These are phyloP conservation scores for Penicillium argentinense DNA, from an alignment of 495 filamentous ascomycete species.

Conservation along the genomic window DNA sequence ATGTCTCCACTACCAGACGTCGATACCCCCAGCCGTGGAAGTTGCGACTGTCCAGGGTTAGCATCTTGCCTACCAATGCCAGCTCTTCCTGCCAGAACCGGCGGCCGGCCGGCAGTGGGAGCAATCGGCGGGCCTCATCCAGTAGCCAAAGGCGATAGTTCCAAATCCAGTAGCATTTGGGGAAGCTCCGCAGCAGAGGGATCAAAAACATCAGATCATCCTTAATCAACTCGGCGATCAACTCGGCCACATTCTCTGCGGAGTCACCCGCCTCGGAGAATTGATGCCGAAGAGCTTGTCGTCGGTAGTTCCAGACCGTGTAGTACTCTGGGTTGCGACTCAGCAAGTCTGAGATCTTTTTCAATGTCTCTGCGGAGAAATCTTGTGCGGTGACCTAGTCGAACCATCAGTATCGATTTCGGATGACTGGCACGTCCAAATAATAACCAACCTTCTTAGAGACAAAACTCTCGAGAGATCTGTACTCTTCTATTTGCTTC, in stretches of 20 bases:
- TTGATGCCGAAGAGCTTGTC: slow-evolving; percentile 57
- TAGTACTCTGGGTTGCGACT: slow-evolving; percentile 95
- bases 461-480: slow-evolving; percentile 64
- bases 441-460: slow-evolving; percentile 51
- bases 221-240: slow-evolving; percentile 54
- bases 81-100: slow-evolving; percentile 83
- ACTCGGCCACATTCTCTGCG: slow-evolving; percentile 14
- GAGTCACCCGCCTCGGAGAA: slow-evolving; percentile 31
- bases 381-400: slow-evolving; percentile 53
- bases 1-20: slow-evolving; percentile 64
- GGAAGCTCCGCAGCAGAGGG: slow-evolving; percentile 76
- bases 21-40: slow-evolving; percentile 98
- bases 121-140: slow-evolving; percentile 61
- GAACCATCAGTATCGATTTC: slow-evolving; percentile 2
- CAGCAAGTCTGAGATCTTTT: slow-evolving; percentile 77
- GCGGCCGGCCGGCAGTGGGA: slow-evolving; percentile 54
- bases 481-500: slow-evolving; percentile 76
- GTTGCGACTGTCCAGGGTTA: slow-evolving; percentile 81
- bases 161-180: slow-evolving; percentile 99
- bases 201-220: slow-evolving; percentile 78
- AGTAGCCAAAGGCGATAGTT: slow-evolving; percentile 92
- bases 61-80: slow-evolving; percentile 77
- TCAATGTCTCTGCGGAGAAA: slow-evolving; percentile 65
- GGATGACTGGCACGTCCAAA: background rate
- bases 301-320: slow-evolving; percentile 95